These are phyloP conservation scores for Colletotrichum sp. DNA, from an alignment of 2,329 filamentous ascomycete species.

Conservation along the genomic window DNA sequence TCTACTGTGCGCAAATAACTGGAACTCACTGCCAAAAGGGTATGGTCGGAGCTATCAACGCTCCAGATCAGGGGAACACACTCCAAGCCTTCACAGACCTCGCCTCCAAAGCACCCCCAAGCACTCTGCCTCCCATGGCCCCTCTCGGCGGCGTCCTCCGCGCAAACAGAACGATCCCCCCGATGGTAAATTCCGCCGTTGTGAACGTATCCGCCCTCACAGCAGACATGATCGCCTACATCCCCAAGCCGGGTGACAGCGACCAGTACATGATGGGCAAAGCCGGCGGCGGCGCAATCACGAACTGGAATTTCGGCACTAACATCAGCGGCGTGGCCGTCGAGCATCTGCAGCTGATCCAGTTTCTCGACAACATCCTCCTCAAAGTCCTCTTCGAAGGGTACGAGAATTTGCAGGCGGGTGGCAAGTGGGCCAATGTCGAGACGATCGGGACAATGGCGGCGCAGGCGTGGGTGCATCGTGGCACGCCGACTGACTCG, in stretches of 20 bases:
- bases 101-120: constrained; percentile 35
- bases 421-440: constrained; percentile 33
- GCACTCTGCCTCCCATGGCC: constrained; percentile 35
- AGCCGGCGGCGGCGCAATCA: constrained; percentile 37
- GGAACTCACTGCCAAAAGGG: constrained; percentile 41
- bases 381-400: constrained; percentile 35
- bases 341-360: constrained; percentile 29
- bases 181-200: constrained; percentile 29
- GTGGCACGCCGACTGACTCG: constrained; percentile 34
- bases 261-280: constrained; percentile 32
- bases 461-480: constrained; percentile 40
- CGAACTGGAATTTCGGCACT: constrained; percentile 35
- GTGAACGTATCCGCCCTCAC: constrained; percentile 30
- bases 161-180: constrained; percentile 35
- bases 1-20: constrained; percentile 40
- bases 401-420: constrained; percentile 28
- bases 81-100: constrained; percentile 39
- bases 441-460: constrained; percentile 34
- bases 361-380: constrained; percentile 37
- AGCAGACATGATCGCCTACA: neutral
- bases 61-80: constrained; percentile 37
- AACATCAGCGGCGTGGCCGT: constrained; percentile 37
- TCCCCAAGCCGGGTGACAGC: constrained; percentile 2
- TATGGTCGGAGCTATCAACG: constrained; percentile 55
- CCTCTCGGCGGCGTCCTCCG: constrained; percentile 38